A percentile compares a stretch with the other conserved stretches of the same genome.
These are phyloP conservation scores for Colletotrichum chlorophyti DNA, from an alignment of 2,329 filamentous ascomycete genomes.

Conservation along the genomic window DNA sequence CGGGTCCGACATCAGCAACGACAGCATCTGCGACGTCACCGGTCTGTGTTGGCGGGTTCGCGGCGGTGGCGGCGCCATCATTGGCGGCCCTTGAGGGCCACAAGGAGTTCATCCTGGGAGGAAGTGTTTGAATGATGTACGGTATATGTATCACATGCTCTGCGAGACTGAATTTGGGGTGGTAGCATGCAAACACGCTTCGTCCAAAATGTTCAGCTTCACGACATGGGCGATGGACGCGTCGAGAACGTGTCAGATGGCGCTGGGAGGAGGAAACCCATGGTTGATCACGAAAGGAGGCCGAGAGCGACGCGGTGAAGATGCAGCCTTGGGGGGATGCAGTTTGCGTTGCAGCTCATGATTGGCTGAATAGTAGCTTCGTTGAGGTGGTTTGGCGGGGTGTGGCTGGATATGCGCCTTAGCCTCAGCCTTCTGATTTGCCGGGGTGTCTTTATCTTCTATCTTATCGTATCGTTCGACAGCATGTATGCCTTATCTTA, in stretches of 20 bases:
- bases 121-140: slow-evolving; percentile 1
- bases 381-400: slow-evolving; percentile 21
- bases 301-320: slow-evolving; percentile 7
- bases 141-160: slow-evolving; percentile 22
- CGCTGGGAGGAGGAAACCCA: neutral
- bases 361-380: slow-evolving; percentile 10
- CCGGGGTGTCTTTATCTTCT: too few species aligned
- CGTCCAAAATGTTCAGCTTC: neutral
- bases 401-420: slow-evolving; percentile 2
- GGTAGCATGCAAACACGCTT: neutral
- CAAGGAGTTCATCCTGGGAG: slow-evolving; percentile 51
- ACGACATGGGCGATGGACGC: neutral
- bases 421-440: neutral
- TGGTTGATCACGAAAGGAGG: slow-evolving; percentile 12
- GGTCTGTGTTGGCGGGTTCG: slow-evolving; percentile 30
- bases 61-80: slow-evolving; percentile 38
- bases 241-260: slow-evolving; percentile 1
- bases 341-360: slow-evolving; percentile 25
- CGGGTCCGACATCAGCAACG: slow-evolving; percentile 43
- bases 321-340: slow-evolving; percentile 22
- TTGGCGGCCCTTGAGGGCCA: slow-evolving; percentile 47
- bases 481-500: too few species aligned
- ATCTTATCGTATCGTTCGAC: neutral
- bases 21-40: slow-evolving; percentile 52
- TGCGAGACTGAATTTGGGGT: neutral